Evolutionary conservation across 192 early-diverging fungal genomes (phyloP).

Genomic region (Jimgerdemannia lactiflua): DNA sequence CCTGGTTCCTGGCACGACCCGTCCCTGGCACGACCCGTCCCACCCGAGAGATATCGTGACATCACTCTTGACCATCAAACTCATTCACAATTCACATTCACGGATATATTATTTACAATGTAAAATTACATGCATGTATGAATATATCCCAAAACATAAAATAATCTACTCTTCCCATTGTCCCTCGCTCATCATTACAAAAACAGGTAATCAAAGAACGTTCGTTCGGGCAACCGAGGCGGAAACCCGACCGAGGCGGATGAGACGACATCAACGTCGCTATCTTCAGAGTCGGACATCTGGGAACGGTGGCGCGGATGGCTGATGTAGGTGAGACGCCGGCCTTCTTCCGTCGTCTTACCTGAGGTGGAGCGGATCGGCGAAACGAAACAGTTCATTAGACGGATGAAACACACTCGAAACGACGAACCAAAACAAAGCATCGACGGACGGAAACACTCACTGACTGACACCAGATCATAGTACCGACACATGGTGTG

Average conservation of each 20-base stretch:
- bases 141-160: too few relatives aligned
- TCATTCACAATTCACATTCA: too few relatives aligned
- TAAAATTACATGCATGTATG: too few relatives aligned
- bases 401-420: not conserved
- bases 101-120: too few relatives aligned
- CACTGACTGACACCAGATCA: slow-evolving; percentile 45
- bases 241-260: not conserved
- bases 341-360: not conserved
- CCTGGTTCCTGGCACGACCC: not conserved
- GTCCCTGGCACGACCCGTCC: too few relatives aligned
- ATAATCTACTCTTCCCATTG: too few relatives aligned
- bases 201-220: slow-evolving; percentile 6
- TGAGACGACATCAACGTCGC: not conserved
- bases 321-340: not conserved
- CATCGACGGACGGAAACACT: slow-evolving; percentile 15
- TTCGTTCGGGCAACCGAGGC: not conserved
- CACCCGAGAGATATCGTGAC: too few relatives aligned
- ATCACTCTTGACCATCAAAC: too few relatives aligned
- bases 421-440: not conserved
- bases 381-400: not conserved
- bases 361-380: not conserved
- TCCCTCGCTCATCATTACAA: not conserved
- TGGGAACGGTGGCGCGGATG: not conserved
- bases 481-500: slow-evolving; percentile 47
- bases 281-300: not conserved